Conservation (phyloP, 257 asterid genomes). For the Capsicum pubescens region DNA sequence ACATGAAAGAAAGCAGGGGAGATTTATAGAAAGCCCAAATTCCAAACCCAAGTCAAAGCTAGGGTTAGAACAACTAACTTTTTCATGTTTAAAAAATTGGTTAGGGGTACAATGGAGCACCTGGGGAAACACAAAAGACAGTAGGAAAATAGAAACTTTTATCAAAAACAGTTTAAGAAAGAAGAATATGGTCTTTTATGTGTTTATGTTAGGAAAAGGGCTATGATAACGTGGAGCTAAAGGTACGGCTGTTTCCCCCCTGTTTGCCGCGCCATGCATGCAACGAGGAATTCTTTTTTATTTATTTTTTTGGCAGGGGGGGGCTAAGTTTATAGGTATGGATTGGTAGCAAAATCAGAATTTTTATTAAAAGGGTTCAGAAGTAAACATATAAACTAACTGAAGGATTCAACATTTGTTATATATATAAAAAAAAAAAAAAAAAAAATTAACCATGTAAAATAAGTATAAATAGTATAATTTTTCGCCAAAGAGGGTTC, state of each 20-base stretch:
- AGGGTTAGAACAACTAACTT: conserved; percentile 42
- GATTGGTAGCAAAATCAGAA: no score
- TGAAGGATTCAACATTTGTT: no score
- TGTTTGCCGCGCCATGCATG: conserved; percentile 82
- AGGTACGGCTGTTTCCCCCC: conserved; percentile 45
- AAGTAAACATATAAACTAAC: no score
- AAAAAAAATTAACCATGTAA: no score
- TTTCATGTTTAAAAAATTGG: conserved; percentile 24
- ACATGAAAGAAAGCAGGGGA: conserved; percentile 25
- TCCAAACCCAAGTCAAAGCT: conserved; percentile 64
- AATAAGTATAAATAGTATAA: no score
- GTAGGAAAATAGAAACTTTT: conserved; percentile 3
- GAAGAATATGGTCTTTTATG: conserved; percentile 35
- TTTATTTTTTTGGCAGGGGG: no score
- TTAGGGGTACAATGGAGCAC: conserved; percentile 24
- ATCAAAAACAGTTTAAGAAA: conserved; percentile 36
- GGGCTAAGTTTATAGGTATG: no score
- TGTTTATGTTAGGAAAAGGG: conserved; percentile 35
- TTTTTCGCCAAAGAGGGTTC: no score
- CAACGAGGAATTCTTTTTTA: conserved; percentile 40
- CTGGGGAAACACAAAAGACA: conserved; percentile 49
- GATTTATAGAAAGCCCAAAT: conserved; percentile 45
- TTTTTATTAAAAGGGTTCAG: no score
- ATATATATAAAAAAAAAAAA: no score
- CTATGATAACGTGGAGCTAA: conserved; percentile 40